Base-by-base conservation (phyloP, 345 rosid species). In the Hibiscus tridactylites region DNA sequence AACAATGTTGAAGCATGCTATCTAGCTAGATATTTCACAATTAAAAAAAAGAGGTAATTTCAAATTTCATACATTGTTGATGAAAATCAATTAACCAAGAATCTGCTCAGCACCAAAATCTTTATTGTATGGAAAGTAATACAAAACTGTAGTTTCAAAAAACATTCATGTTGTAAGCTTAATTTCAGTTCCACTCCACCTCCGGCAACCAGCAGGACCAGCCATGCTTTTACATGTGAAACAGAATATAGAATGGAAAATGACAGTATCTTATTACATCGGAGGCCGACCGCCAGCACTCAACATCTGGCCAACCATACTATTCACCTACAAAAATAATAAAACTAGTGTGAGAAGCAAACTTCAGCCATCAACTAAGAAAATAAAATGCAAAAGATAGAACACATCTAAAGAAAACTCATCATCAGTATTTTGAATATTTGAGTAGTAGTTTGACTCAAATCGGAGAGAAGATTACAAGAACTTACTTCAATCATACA, bases 221-320 rank as follows among this genome's bases (percentile, higher is more conserved):
- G 50, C 17, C 39, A 46, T 54, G 60, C 70, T 49, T 49, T 26
- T 60, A 53, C 56, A 53, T 58, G 50, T 52, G 16, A 65, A 19
- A 46, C 6, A 12, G 26, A 39, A 70, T 16, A 76, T 24, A 50
- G 73, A 74, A 44, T 53, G 49, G 72, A 3, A 71, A 74, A 61
- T 31, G 70, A 35, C 28, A 7, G 28, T 12, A 46, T 33, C 71
- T 86, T 77, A 90, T 33, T 33, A 33, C 87, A 88, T 85, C 0
- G 91, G 91, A 71, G 88, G 96, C 77, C 79, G 86, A 65, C 85
- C 88, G 35, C 95, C 91, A 37, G 88, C 86, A 74, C 97, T 85
- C 39, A 94, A 83, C 87, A 94, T 87, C 81, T 92, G 99, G 33
- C 97, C 98, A 10, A 94, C 72, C 68, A 94, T 84, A 67, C 82